A percentile compares a stretch with the other conserved stretches of the same genome.
Evolutionary conservation across 495 filamentous ascomycete genomes (phyloP).

Genomic region (Neurospora tetraspora): DNA sequence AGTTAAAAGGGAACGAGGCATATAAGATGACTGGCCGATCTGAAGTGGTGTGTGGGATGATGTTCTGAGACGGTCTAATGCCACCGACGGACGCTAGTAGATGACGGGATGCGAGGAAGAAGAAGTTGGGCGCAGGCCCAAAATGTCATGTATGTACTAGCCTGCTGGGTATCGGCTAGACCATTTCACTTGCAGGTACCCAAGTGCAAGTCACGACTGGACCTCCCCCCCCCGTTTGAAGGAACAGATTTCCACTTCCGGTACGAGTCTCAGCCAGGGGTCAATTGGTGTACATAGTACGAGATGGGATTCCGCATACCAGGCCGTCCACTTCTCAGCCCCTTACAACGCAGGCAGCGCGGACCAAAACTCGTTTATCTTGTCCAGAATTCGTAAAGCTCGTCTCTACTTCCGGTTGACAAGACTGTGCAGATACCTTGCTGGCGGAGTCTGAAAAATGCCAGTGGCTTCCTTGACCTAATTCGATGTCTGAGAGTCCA

Average conservation of each 20-base stretch:
- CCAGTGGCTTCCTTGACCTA: not conserved
- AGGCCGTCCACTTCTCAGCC: not conserved
- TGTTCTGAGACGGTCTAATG: not conserved
- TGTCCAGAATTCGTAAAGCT: not conserved
- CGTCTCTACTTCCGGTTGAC: not conserved
- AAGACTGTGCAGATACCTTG: not conserved
- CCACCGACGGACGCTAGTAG: not conserved
- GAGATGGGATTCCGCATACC: not conserved
- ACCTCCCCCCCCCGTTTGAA: not conserved
- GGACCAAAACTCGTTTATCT: not conserved
- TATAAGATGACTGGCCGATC: not conserved
- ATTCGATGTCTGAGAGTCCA: not conserved
- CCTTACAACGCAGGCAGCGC: not conserved
- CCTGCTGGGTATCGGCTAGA: not conserved
- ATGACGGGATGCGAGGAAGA: not conserved
- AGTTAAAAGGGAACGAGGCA: not conserved
- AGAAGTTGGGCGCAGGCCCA: not conserved
- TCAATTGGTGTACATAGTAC: not conserved
- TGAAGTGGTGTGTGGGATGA: not conserved
- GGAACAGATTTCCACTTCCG: not conserved
- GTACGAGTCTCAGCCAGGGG: not conserved
- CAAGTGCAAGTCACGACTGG: not conserved
- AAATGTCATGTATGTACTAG: not conserved
- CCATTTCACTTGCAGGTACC: not conserved
- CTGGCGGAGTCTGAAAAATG: not conserved